Base-by-base conservation (phyloP, 2,329 filamentous ascomycete species). In the Alternaria tenuissima region DNA sequence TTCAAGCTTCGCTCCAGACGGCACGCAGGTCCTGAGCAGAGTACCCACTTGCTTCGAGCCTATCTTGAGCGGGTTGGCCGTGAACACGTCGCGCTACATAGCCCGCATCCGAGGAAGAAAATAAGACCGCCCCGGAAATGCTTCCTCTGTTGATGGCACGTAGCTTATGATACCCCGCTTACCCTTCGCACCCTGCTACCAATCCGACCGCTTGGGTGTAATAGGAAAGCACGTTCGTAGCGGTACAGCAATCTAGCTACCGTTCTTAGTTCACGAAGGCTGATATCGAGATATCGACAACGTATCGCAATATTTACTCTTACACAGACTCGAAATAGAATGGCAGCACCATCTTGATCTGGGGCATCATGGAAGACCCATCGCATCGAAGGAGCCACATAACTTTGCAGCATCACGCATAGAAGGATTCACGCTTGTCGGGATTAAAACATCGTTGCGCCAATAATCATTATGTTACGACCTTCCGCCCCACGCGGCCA, bases 351-450 rank as follows among this genome's bases (percentile, higher is more conserved):
- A 16, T 26, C 18, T 49, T 49, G 30, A 26, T 38, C 2, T 7
- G 32, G 8, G 5, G 22, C 32, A 36, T n/a, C 11, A 18, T 16
- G 8, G 9, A 24, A 38, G 32, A 20, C 20, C 18, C 46, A 34
- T 36, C 20, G 46, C 46, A 47, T 9, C n/a, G 32, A 8, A 36
- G n/a, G 14, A n/a, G 30, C 32, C 41, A 54, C 24, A 32, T 24
- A 58, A 54, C 55, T 41, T 24, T 53, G 44, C 14, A 46, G 53
- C 26, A 18, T 18, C 24, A 28, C 44, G 49, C 55, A 54, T 54
- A 22, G 42, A 44, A 54, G 55, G 42, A 58, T 58, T 38, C 4
- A 52, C 34, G 44, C 55, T 58, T 58, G 34, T 52, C 32, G 18
- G 30, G 41, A 18, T 22, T 20, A 30, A 38, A 20, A 54, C 12